Evolutionary conservation across 306 rosid species (phyloP).

Genomic region (Prunus mira): DNA sequence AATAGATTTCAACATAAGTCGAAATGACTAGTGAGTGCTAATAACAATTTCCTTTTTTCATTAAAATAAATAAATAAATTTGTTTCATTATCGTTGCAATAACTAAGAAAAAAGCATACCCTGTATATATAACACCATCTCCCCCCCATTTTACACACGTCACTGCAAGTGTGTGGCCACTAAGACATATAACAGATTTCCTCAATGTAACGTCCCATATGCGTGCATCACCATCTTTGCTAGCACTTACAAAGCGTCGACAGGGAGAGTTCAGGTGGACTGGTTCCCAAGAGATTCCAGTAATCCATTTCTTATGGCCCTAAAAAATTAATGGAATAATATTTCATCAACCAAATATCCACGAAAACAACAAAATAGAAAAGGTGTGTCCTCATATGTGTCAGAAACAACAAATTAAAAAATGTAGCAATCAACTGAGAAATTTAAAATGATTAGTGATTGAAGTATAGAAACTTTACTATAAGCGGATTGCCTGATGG

Average conservation of each 20-base stretch:
- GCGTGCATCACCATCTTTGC: constrained; percentile 98
- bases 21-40: background rate
- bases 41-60: background rate
- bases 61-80: background rate
- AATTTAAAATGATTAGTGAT: background rate
- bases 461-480: constrained; percentile 41
- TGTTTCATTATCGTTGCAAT: background rate
- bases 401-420: background rate
- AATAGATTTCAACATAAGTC: background rate
- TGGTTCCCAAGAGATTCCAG: constrained; percentile 98
- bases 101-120: constrained; percentile 43
- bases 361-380: background rate
- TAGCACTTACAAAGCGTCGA: constrained; percentile 92
- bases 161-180: constrained; percentile 87
- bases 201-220: constrained; percentile 76
- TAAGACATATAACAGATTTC: constrained; percentile 64
- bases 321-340: constrained; percentile 17
- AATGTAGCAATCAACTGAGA: background rate
- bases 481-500: constrained; percentile 59
- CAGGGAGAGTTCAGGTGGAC: constrained; percentile 80
- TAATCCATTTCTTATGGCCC: constrained; percentile 97
- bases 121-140: constrained; percentile 91
- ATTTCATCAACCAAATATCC: background rate
- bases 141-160: constrained; percentile 99
- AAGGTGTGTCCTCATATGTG: background rate